phyloP scores from a whole-genome alignment of 164 flowering plant genomes.

The Annona squamosa region DNA sequence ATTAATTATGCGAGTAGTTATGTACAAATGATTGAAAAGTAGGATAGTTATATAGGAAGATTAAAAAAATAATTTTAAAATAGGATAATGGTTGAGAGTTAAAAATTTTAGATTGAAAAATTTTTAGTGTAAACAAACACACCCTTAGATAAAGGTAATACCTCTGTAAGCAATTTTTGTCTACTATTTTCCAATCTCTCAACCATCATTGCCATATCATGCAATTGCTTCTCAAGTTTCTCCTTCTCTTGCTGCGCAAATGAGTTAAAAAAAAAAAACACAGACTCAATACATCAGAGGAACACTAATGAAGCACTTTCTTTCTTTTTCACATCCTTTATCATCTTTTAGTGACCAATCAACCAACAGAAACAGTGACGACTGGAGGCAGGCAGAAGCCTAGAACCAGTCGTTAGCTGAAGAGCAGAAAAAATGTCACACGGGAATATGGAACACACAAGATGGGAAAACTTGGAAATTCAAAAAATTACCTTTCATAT shows the following conservation, averaged over 20 bases:
- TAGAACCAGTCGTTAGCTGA: no score
- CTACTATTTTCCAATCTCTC: conserved; percentile 88
- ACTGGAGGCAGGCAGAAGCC: background rate
- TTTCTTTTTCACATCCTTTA: background rate
- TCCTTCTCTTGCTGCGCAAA: conserved; percentile 74
- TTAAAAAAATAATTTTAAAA: no score
- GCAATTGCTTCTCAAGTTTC: conserved; percentile 85
- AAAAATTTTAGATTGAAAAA: no score
- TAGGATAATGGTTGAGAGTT: no score
- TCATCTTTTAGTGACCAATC: background rate
- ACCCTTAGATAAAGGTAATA: conserved; percentile 8
- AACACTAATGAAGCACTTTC: background rate
- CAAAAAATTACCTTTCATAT: no score
- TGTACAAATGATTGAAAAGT: no score
- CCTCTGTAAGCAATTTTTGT: conserved; percentile 87
- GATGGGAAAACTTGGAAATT: no score
- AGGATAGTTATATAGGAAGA: no score
- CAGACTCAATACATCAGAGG: background rate
- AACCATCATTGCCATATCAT: conserved; percentile 87
- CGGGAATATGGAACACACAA: no score
- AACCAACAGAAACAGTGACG: background rate
- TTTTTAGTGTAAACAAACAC: no score
- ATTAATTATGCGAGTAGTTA: no score
- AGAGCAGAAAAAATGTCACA: no score
- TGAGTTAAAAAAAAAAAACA: conserved; percentile 6